Base-by-base conservation (phyloP, 139 green algal genomes). In the Tetradesmus lagerheimii region DNA sequence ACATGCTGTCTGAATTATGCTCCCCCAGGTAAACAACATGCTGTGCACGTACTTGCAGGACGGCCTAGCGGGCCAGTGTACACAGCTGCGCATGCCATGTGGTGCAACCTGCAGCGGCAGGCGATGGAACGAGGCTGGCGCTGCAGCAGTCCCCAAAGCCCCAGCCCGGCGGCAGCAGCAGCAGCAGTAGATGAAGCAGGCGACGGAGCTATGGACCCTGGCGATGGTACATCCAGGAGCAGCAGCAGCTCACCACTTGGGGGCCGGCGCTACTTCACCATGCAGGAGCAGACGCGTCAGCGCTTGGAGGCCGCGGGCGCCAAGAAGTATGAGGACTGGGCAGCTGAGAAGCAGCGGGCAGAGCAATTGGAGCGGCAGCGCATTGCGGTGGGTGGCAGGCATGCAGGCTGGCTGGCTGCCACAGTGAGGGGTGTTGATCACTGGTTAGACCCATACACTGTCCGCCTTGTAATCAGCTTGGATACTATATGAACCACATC, bases 311-410 rank as follows among this genome's bases (percentile, higher is more conserved):
- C 76, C 25, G 76, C 76, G 23, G 76, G 86, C 6, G 86, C 75
- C 18, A 47, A 80, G 38, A 86, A 45, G 16, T 80, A 86, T 45
- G 25, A 90, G 39, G 31, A 90, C 14, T 90, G 86, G 86, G 76
- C 53, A 18, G 25, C 35, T 37, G 39, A 75, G 20, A 84, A 90
- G 78, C 16, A 34, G 39, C 16, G 50, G 34, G 43, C 29, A n/a
- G 64, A 75, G 47, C n/a, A 84, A 31, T n/a, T 23, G 43, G 29
- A 75, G n/a, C 37, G 15, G 47, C n/a, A 39, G n/a, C 34, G 34
- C 39, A 5, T 23, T 9, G 45, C n/a, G 80, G 80, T 71, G 45
- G 31, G 45, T n/a, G 43, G 18, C 38, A 85, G 39, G 39, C 29
- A 37, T 50, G 37, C 31, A 85, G 39, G 38, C n/a, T 85, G n/a